phyloP scores from a whole-genome alignment of 2,329 filamentous ascomycete species.

The Aspergillus ruber region DNA sequence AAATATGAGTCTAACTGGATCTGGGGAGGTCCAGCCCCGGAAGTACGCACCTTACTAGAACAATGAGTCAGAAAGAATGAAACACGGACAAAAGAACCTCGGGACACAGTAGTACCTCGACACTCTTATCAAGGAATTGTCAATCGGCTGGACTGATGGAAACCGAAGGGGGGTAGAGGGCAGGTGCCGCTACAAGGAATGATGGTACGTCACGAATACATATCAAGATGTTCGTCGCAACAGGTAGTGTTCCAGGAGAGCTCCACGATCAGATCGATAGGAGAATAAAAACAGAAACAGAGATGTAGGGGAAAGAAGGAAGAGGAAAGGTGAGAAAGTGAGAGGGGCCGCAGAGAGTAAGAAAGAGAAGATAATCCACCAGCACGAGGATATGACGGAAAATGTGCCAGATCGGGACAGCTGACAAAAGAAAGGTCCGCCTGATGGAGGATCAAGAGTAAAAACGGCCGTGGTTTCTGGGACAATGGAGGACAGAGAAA shows the following conservation, averaged over 20 bases:
- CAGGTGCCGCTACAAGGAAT: conserved; percentile 20
- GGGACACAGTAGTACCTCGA: neutral
- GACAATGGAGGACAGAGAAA: neutral
- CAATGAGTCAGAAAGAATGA: conserved; percentile 2
- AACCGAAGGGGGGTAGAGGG: conserved; percentile 8
- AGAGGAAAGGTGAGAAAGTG: neutral
- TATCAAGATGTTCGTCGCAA: conserved; percentile 10
- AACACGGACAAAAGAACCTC: conserved; percentile 8
- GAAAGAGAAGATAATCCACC: neutral
- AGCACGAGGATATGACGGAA: neutral
- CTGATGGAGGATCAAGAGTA: conserved; percentile 2
- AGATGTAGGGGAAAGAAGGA: neutral
- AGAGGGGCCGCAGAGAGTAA: neutral
- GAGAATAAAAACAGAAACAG: neutral
- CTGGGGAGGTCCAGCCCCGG: neutral
- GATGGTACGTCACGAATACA: conserved; percentile 21
- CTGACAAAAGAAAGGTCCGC: neutral
- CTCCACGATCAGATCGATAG: conserved; percentile 4
- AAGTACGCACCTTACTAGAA: neutral
- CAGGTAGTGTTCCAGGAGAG: conserved; percentile 2
- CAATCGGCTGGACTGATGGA: neutral
- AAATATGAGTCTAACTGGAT: neutral
- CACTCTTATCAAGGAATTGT: neutral
- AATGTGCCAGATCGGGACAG: neutral
- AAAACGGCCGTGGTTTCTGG: neutral